phyloP scores from a whole-genome alignment of 768 basidiomycete genomes.

The Jaapia argillacea region DNA sequence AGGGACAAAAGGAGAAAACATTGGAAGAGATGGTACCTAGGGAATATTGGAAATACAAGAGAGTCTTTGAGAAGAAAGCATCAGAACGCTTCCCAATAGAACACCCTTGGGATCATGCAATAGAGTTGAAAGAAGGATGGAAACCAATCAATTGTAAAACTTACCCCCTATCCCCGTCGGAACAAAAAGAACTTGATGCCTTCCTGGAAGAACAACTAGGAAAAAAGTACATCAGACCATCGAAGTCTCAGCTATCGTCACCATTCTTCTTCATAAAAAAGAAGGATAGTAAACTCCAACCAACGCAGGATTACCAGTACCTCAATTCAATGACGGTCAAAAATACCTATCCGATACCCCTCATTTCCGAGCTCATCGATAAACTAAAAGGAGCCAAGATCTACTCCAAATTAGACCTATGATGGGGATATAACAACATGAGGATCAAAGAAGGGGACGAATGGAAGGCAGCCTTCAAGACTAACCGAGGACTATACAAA shows the following conservation, averaged over 20 bases:
- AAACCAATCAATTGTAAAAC: slow-evolving; percentile 6
- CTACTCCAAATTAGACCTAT: slow-evolving; percentile 23
- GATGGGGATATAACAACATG: slow-evolving; percentile 14
- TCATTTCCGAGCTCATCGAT: slow-evolving; percentile 14
- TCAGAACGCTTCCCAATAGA: slow-evolving; percentile 12
- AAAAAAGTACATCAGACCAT: slow-evolving; percentile 10
- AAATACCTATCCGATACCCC: slow-evolving; percentile 17
- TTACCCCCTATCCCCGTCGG: slow-evolving; percentile 10
- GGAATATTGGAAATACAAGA: slow-evolving; percentile 5
- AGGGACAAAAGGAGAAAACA: background rate
- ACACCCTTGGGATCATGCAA: slow-evolving; percentile 10
- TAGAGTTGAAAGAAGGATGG: slow-evolving; percentile 7
- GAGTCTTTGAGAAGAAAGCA: slow-evolving; percentile 15
- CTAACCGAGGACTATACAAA: slow-evolving; percentile 15
- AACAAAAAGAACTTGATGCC: slow-evolving; percentile 11
- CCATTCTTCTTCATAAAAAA: slow-evolving; percentile 20
- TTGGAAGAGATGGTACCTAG: slow-evolving; percentile 9
- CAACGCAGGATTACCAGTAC: slow-evolving; percentile 16
- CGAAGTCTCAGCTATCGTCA: slow-evolving; percentile 11
- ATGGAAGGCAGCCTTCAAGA: slow-evolving; percentile 24
- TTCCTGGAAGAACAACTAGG: slow-evolving; percentile 17
- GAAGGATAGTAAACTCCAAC: slow-evolving; percentile 17
- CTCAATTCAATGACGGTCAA: slow-evolving; percentile 18
- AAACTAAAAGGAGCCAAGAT: slow-evolving; percentile 9
- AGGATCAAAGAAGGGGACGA: slow-evolving; percentile 13